Evolutionary conservation across 345 rosid genomes (phyloP), one percentile per base, ranked within the genome.

Genomic region (Gossypium ekmanianum): DNA sequence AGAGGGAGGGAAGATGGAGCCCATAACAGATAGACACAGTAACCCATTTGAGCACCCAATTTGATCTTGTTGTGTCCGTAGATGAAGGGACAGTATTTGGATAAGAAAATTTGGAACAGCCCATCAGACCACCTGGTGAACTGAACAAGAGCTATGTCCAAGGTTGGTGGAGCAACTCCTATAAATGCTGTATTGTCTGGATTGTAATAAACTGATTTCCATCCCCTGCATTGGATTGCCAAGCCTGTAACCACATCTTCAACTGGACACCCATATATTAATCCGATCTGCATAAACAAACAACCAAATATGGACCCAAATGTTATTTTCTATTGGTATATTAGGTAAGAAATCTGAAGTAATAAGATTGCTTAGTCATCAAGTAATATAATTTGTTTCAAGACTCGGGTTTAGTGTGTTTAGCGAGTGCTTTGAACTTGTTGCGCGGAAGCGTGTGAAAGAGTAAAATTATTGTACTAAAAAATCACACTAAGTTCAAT

Each of bases 221-320:
- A 90, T 75, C 97, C 97, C 16, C 77, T 80, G 75, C 89, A 87
- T 68, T 88, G 88, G 71, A 92, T 89, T 17, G 91, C 57, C 50
- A 92, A 57, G 4, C 89, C 87, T 0, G 86, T 86, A 17, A 79
- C 65, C 0, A 82, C 0, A 69, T 86, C 87, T 75, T 86, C 89
- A 3, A 56, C 81, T 22, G 82, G 22, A 51, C 78, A 81, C 0
- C 82, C 87, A 68, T 84, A 82, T 43, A 74, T 12, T 51, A 86
- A 44, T 34, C 87, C 87, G 79, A 84, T 76, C 89, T 84, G 79
- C 77, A 67, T 10, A 2, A 41, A 47, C 73, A 79, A 45, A 8
- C 50, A 9, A 45, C 41, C 41, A 34, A 34, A 34, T 34, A 34
- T 34, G 6, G 41, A 34, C 41, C 41, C 41, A 34, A 34, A 34